Evolutionary conservation across 2,329 filamentous ascomycete genomes (phyloP).

Genomic region (Talaromyces rugulosus): DNA sequence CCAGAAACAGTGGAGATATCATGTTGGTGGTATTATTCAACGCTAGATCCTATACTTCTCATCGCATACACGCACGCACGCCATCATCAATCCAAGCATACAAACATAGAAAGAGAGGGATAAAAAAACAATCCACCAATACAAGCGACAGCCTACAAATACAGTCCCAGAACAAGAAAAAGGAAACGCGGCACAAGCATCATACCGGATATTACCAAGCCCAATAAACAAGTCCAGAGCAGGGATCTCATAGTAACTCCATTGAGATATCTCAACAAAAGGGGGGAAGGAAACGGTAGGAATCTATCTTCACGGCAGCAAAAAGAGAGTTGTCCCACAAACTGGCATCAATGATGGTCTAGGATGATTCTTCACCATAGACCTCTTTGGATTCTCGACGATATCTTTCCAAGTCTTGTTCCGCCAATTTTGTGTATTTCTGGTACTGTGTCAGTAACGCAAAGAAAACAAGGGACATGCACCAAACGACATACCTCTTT

Average conservation of each 20-base stretch:
- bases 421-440: slow-evolving; percentile 23
- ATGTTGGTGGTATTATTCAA: not conserved
- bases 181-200: not conserved
- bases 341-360: not conserved
- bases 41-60: not conserved
- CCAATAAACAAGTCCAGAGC: slow-evolving; percentile 1
- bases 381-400: slow-evolving; percentile 29
- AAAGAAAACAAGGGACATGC: not conserved
- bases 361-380: slow-evolving; percentile 28
- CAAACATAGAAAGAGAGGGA: not conserved
- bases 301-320: not conserved
- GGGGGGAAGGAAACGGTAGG: not conserved
- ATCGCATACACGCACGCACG: not conserved
- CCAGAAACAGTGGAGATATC: not conserved
- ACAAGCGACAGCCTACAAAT: slow-evolving; percentile 7
- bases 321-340: not conserved
- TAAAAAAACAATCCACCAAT: not conserved
- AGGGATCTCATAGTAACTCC: slow-evolving; percentile 10
- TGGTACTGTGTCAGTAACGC: slow-evolving; percentile 1
- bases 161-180: slow-evolving; percentile 5
- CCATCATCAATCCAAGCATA: not conserved
- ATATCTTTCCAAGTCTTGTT: slow-evolving; percentile 30
- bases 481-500: slow-evolving; percentile 30
- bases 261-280: not conserved
- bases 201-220: not conserved